These are phyloP conservation scores for Platanus orientalis DNA, from an alignment of 164 flowering plant genomes.

Conservation along the genomic window DNA sequence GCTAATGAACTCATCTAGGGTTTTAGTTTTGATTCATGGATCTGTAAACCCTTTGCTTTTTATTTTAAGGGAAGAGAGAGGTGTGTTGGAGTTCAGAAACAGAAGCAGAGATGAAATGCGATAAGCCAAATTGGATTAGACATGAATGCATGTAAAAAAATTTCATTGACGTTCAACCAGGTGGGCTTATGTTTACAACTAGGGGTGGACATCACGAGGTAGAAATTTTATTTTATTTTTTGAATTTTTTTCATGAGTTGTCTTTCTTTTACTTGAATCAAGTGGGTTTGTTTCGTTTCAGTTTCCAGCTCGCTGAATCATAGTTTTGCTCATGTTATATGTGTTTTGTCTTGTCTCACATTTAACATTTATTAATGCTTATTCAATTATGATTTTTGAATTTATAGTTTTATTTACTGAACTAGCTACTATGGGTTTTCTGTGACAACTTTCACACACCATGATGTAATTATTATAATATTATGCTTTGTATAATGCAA, in stretches of 20 bases:
- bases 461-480: not conserved
- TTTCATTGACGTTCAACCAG: constrained; percentile 91
- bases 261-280: constrained; percentile 2
- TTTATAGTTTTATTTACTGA: not conserved
- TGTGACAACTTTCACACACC: not conserved
- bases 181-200: constrained; percentile 88
- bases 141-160: constrained; percentile 91
- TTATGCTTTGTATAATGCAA: not conserved
- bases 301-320: not conserved
- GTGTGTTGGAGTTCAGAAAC: constrained; percentile 2
- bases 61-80: not conserved
- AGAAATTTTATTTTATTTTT: not conserved
- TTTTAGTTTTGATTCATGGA: not conserved
- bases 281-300: not conserved
- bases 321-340: not conserved
- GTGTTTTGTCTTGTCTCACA: not conserved
- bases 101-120: constrained; percentile 48
- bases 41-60: not conserved
- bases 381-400: not conserved
- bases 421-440: not conserved
- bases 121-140: constrained; percentile 80
- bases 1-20: not conserved
- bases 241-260: constrained; percentile 1
- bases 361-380: not conserved
- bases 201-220: constrained; percentile 99